Conservation (phyloP, 805 yeast species). For the Pichia cephalocereana region DNA sequence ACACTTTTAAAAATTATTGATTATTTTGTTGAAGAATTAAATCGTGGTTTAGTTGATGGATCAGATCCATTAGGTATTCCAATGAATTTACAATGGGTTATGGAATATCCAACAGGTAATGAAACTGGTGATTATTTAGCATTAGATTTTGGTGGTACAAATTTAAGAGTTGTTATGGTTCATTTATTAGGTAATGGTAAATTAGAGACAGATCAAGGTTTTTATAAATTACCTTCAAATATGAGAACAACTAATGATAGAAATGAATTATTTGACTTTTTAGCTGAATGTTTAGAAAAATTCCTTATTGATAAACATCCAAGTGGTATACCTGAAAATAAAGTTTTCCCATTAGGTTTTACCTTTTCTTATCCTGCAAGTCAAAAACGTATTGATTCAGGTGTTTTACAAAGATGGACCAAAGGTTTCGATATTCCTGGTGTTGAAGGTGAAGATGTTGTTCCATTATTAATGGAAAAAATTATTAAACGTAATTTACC, state of each 20-base stretch:
- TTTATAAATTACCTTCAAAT: conserved; percentile 68
- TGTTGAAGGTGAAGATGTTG: conserved; percentile 94
- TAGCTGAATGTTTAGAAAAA: conserved; percentile 72
- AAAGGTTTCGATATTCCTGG: conserved; percentile 94
- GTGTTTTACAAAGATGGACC: conserved; percentile 94
- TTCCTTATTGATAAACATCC: conserved; percentile 66
- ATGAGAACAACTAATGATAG: conserved; percentile 69
- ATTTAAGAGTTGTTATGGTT: conserved; percentile 47
- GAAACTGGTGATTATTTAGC: conserved; percentile 54
- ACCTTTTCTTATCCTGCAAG: conserved; percentile 91
- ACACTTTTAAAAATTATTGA: conserved; percentile 35
- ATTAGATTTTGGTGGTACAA: conserved; percentile 56
- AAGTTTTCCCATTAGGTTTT: conserved; percentile 78
- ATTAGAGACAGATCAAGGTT: conserved; percentile 83
- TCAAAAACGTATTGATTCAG: conserved; percentile 75
- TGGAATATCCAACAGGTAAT: conserved; percentile 49
- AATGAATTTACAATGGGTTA: conserved; percentile 53
- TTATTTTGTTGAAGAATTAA: conserved; percentile 42
- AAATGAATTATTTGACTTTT: conserved; percentile 79
- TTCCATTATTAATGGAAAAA: conserved; percentile 78
- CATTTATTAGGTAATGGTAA: conserved; percentile 62
- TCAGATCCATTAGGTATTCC: conserved; percentile 39
- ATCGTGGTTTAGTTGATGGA: conserved; percentile 47
- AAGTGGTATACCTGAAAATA: conserved; percentile 45
- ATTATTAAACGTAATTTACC: conserved; percentile 62